Evolutionary conservation across 257 asterid genomes (phyloP).

Genomic region (Solanum paucissectum): DNA sequence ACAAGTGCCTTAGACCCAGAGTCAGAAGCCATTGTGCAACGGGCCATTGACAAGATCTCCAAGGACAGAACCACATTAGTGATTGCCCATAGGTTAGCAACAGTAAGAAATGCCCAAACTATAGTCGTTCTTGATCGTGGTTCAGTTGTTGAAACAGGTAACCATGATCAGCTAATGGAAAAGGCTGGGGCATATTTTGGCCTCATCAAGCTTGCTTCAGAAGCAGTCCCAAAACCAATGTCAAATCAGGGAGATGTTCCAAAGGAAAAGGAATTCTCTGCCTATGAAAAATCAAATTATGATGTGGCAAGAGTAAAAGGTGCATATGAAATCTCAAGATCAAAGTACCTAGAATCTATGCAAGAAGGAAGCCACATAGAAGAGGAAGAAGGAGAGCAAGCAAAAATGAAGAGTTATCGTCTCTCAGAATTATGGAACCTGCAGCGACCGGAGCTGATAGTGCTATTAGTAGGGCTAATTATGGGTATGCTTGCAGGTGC

Average conservation of each 20-base stretch:
- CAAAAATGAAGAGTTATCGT: constrained; percentile 22
- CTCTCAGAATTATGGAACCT: constrained; percentile 49
- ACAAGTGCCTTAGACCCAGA: constrained; percentile 79
- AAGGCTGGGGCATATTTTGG: constrained; percentile 47
- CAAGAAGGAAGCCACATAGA: constrained; percentile 10
- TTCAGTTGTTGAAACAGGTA: constrained; percentile 54
- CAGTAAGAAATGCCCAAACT: constrained; percentile 55
- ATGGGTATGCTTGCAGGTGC: constrained; percentile 71
- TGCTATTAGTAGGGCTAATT: constrained; percentile 38
- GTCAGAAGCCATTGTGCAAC: constrained; percentile 56
- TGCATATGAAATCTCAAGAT: constrained; percentile 24
- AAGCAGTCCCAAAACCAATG: constrained; percentile 33
- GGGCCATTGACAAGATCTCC: constrained; percentile 70
- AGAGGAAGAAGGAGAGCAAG: constrained; percentile 14
- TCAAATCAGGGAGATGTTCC: constrained; percentile 9
- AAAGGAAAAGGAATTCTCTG: constrained; percentile 11
- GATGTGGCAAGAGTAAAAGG: constrained; percentile 11
- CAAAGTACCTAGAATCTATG: constrained; percentile 21
- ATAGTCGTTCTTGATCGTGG: constrained; percentile 64
- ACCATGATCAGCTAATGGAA: constrained; percentile 53
- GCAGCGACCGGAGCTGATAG: constrained; percentile 47
- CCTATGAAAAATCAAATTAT: constrained; percentile 7
- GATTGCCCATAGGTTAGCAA: constrained; percentile 75
- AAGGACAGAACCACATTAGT: constrained; percentile 52
- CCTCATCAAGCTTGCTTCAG: constrained; percentile 65